Evolutionary conservation across 306 rosid genomes (phyloP).

Genomic region (Vigna reflexopilosa): DNA sequence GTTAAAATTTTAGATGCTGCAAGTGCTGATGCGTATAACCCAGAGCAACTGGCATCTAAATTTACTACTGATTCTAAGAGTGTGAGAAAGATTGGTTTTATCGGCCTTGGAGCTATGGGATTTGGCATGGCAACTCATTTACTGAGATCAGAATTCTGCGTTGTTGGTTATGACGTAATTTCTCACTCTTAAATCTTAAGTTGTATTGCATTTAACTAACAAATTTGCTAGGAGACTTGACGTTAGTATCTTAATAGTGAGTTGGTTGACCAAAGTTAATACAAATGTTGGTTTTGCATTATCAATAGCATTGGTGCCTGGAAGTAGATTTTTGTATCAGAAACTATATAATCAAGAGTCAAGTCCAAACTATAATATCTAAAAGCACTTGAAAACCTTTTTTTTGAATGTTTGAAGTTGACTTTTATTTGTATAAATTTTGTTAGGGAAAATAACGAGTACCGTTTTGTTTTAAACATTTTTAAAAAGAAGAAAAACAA

Average conservation of each 20-base stretch:
- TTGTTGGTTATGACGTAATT: conserved; percentile 90
- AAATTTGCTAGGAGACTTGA: conserved; percentile 19
- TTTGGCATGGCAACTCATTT: conserved; percentile 99
- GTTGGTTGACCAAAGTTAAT: conserved; percentile 15
- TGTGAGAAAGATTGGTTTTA: conserved; percentile 76
- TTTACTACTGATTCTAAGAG: conserved; percentile 55
- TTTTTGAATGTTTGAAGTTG: conserved; percentile 21
- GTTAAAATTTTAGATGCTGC: conserved; percentile 75
- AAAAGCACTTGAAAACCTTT: background rate
- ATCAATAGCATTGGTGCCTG: conserved; percentile 3
- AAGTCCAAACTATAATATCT: conserved; percentile 22
- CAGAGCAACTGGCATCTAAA: conserved; percentile 73
- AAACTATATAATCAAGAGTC: conserved; percentile 31
- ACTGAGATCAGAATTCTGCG: conserved; percentile 71
- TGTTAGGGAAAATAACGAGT: conserved; percentile 26
- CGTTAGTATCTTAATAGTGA: conserved; percentile 25
- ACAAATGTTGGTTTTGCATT: conserved; percentile 8
- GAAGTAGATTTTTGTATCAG: conserved; percentile 12
- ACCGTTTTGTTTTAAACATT: conserved; percentile 5
- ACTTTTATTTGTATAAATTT: conserved; percentile 6
- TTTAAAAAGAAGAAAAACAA: background rate
- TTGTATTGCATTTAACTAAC: conserved; percentile 20
- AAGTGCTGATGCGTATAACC: conserved; percentile 68
- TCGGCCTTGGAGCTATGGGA: conserved; percentile 99
- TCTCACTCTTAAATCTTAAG: conserved; percentile 41